Base-by-base conservation (phyloP, 495 filamentous ascomycete species). In the Filosporella fistucella region DNA sequence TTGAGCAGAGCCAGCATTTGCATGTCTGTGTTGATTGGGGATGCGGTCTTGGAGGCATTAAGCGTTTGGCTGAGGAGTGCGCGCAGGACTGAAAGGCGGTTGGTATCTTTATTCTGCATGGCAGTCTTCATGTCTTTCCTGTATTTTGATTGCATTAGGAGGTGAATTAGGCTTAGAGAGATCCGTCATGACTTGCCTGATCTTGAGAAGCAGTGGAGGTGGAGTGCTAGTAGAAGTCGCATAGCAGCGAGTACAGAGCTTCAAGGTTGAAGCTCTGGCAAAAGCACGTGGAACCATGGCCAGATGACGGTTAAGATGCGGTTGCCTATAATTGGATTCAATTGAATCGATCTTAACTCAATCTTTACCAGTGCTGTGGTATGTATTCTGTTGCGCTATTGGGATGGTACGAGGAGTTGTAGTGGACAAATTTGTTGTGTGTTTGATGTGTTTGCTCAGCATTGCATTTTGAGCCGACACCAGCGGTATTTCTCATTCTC, bases 81-180 rank as follows among this genome's bases (percentile, higher is more conserved):
- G 45, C 77, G 75, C 37, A 81, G 64, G 12, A 79, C 79, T 37
- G 66, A 55, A 16, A 81, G 70, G 16, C 75, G 67, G 21, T 68
- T 63, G 36, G 72, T 63, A 54, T 80, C 76, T 61, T 81, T 83
- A 34, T 63, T 65, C 32, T 71, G 69, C 79, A 83, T 80, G 37
- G 79, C 76, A 28, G 67, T 60, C 61, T 83, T 83, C 43, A 83
- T 63, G 50, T 83, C 79, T 36, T 61, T 63, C 42, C 77, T 81
- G 46, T 62, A 24, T 33, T 34, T 29, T 25, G 24, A 17, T 32
- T 20, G 23, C 5, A 25, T 12, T 29, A 42, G 43, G 40, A 8
- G 35, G 43, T 9, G n/a, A 29, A 14, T 34, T 8, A 35, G 14
- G 13, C 34, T 22, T 36, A 20, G 32, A 17, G 47, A 7, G 16